phyloP scores from a whole-genome alignment of 2,329 filamentous ascomycete genomes.

The Daldinia sp. region DNA sequence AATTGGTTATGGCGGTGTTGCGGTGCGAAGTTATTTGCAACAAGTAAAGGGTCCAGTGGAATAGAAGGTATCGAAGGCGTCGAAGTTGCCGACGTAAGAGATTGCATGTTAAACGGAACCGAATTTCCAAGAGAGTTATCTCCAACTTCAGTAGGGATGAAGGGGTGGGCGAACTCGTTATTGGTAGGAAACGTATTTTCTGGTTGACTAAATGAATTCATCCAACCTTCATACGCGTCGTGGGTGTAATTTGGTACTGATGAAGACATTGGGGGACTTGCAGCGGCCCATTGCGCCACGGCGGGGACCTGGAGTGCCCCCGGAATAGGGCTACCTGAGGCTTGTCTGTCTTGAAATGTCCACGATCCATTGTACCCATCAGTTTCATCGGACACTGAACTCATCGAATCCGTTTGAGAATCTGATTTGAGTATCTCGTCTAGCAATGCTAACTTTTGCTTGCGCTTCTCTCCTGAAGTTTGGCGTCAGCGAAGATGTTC shows the following conservation, averaged over 20 bases:
- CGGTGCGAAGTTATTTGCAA: conserved; percentile 19
- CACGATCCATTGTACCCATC: conserved; percentile 42
- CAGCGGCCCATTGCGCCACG: conserved; percentile 35
- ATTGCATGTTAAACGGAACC: conserved; percentile 39
- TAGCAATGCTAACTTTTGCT: conserved; percentile 58
- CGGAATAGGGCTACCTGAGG: conserved; percentile 46
- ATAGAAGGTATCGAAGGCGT: conserved; percentile 32
- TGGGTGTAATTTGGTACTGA: conserved; percentile 39
- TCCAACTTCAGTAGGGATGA: conserved; percentile 32
- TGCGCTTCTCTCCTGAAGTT: conserved; percentile 57
- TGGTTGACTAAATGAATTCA: conserved; percentile 40
- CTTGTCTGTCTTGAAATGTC: conserved; percentile 40
- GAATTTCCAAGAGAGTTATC: conserved; percentile 31
- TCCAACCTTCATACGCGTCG: conserved; percentile 41
- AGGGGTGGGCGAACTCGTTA: conserved; percentile 37
- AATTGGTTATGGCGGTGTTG: conserved; percentile 35
- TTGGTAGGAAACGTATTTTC: conserved; percentile 32
- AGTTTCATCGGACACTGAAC: conserved; percentile 50
- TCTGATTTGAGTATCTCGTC: conserved; percentile 54
- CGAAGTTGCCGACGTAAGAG: conserved; percentile 39
- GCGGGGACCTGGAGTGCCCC: conserved; percentile 34
- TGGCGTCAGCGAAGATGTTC: conserved; percentile 36
- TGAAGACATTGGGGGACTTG: conserved; percentile 41
- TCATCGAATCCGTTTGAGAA: conserved; percentile 48
- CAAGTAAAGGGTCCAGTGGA: conserved; percentile 38